Base-by-base conservation (phyloP, 2,329 filamentous ascomycete genomes). In the Trichoderma asperellum region DNA sequence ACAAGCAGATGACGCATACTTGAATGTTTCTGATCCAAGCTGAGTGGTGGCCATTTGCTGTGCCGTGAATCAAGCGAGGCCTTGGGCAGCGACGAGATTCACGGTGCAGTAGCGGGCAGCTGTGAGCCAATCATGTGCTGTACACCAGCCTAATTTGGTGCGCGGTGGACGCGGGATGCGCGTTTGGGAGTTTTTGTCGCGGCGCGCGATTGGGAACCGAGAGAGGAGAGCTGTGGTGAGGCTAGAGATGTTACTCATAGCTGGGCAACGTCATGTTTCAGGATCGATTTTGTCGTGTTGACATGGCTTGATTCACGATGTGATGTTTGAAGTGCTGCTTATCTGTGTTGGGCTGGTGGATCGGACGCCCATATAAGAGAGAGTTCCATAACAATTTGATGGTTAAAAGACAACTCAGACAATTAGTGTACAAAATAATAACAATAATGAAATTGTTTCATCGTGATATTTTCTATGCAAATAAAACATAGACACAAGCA, bases 61-160 rank as follows among this genome's bases (percentile, higher is more conserved):
- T 18, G 32, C 49, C 55, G 63, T 67, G 63, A 58, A 59, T 4
- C 27, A 52, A 27, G 63, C 16, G 29, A 67, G 55, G 29, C 63
- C 52, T 67, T 67, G 63, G 63, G 63, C 63, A 52, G 63, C 49
- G 49, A 67, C 59, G 21, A 59, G 63, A 67, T 67, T 67, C 63
- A 67, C 55, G 63, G 62, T 24, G 35, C 27, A 5, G 53, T 47
- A 32, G 27, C 37, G 52, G 62, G 29, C 40, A 12, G 37, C 40
- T 37, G 63, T 24, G 53, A 67, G 55, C 63, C 63, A 67, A 67
- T 67, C 63, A 59, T 59, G 49, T 37, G 14, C 21, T 49, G 2
- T 16, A 34, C 18, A 24, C 58, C 6, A 29, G 16, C 37, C 29
- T 35, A 58, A 32, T 66, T 49, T 58, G 63, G 63, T 58, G 63